These are phyloP conservation scores for Boletus edulis DNA, from an alignment of 768 basidiomycete genomes.

Conservation along the genomic window DNA sequence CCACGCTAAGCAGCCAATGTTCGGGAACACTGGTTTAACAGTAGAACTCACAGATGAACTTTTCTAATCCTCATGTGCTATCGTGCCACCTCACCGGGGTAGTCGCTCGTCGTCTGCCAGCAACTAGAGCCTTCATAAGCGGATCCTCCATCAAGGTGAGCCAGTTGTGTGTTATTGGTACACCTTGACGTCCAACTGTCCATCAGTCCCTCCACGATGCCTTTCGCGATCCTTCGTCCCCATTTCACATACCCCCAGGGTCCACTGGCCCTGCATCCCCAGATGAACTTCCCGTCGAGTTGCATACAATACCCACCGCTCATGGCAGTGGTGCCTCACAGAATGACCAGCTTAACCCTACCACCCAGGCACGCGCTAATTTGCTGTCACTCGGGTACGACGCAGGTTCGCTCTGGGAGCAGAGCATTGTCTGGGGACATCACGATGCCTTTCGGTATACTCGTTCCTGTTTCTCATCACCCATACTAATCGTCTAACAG, in stretches of 20 bases:
- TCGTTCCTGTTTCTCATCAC: not conserved
- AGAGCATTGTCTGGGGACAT: slow-evolving; percentile 76
- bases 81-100: not conserved
- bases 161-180: not conserved
- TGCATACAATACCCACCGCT: not conserved
- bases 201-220: slow-evolving; percentile 58
- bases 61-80: no score
- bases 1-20: no score
- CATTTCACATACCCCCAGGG: slow-evolving; percentile 63
- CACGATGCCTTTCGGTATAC: slow-evolving; percentile 71
- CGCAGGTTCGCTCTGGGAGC: slow-evolving; percentile 71
- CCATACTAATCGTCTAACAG: slow-evolving; percentile 32
- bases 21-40: no score
- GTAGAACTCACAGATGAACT: no score
- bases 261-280: slow-evolving; percentile 58
- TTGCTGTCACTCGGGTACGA: slow-evolving; percentile 54
- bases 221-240: slow-evolving; percentile 62
- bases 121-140: slow-evolving; percentile 11
- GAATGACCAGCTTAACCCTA: slow-evolving; percentile 5
- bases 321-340: not conserved
- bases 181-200: not conserved
- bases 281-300: slow-evolving; percentile 35
- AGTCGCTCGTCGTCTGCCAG: slow-evolving; percentile 1
- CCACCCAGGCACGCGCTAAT: slow-evolving; percentile 40
- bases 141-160: slow-evolving; percentile 29